Conservation (phyloP, 2,329 filamentous ascomycete genomes). For the Aspergillus costaricaensis region DNA sequence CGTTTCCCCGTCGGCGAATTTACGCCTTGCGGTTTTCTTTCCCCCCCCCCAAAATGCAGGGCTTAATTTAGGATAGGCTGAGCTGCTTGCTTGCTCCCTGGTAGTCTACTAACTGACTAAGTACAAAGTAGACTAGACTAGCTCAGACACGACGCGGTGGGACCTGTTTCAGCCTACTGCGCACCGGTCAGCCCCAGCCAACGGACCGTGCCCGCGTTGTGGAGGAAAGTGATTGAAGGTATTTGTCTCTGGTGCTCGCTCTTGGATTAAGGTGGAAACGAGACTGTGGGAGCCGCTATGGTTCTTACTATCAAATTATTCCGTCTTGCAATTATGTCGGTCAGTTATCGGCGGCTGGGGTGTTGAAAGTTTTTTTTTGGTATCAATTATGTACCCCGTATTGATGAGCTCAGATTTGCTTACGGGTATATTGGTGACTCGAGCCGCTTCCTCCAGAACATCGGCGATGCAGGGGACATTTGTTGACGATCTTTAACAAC, state of each 20-base stretch:
- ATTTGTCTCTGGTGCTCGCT: background rate
- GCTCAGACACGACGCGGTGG: background rate
- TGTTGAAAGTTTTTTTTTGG: background rate
- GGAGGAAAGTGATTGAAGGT: conserved; percentile 2
- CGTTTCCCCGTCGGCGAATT: conserved; percentile 1
- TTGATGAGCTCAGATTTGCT: background rate
- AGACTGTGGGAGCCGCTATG: background rate
- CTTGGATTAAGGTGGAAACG: background rate
- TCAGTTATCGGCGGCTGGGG: background rate
- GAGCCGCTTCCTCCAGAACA: background rate
- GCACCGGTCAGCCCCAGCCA: conserved; percentile 16
- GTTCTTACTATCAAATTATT: background rate
- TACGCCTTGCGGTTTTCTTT: background rate
- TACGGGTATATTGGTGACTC: background rate
- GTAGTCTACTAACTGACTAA: background rate
- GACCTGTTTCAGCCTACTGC: conserved; percentile 15
- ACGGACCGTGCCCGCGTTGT: conserved; percentile 19
- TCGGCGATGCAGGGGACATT: background rate
- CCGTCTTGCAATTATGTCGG: background rate
- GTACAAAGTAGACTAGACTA: background rate
- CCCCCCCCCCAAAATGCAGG: background rate
- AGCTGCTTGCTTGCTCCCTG: background rate
- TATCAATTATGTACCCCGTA: background rate
- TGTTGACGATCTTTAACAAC: background rate
- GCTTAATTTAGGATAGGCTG: background rate